Evolutionary conservation across 1,139 yeast species (phyloP).

Genomic region (Eremothecium sinecaudum): DNA sequence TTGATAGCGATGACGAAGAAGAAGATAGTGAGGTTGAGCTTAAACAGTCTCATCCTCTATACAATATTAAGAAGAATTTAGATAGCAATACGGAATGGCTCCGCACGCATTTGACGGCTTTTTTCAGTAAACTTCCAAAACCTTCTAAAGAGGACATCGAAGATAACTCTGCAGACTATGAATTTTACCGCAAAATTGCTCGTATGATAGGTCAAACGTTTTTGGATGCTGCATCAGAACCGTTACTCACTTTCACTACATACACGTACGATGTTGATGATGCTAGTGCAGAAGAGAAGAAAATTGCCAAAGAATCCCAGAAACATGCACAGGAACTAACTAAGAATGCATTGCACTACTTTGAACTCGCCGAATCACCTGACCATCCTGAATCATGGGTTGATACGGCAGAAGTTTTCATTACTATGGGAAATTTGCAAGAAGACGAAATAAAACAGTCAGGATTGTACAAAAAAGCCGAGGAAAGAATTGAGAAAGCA

Average conservation of each 20-base stretch:
- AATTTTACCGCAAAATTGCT: conserved; percentile 35
- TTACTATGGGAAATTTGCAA: conserved; percentile 64
- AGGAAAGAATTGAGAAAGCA: conserved; percentile 49
- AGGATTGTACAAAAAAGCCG: conserved; percentile 56
- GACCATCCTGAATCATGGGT: conserved; percentile 79
- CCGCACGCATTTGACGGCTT: conserved; percentile 42
- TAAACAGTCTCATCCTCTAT: conserved; percentile 46
- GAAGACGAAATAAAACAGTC: conserved; percentile 65
- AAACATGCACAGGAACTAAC: conserved; percentile 43
- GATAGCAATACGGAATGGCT: conserved; percentile 42
- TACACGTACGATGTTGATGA: conserved; percentile 47
- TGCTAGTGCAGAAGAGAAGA: conserved; percentile 32
- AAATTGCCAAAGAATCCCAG: conserved; percentile 38
- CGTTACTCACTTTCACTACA: conserved; percentile 46
- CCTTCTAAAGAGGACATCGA: conserved; percentile 17
- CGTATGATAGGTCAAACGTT: conserved; percentile 52
- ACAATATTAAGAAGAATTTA: conserved; percentile 30
- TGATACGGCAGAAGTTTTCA: conserved; percentile 73
- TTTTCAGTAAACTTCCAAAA: conserved; percentile 32
- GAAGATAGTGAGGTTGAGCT: conserved; percentile 36
- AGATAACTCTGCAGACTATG: conserved; percentile 16
- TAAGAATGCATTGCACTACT: conserved; percentile 46
- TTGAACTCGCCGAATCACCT: conserved; percentile 52
- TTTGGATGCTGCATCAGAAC: conserved; percentile 54
- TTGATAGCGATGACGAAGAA: conserved; percentile 41